Evolutionary conservation across 2,329 filamentous ascomycete species (phyloP).

Genomic region (Cladophialophora chaetospira): DNA sequence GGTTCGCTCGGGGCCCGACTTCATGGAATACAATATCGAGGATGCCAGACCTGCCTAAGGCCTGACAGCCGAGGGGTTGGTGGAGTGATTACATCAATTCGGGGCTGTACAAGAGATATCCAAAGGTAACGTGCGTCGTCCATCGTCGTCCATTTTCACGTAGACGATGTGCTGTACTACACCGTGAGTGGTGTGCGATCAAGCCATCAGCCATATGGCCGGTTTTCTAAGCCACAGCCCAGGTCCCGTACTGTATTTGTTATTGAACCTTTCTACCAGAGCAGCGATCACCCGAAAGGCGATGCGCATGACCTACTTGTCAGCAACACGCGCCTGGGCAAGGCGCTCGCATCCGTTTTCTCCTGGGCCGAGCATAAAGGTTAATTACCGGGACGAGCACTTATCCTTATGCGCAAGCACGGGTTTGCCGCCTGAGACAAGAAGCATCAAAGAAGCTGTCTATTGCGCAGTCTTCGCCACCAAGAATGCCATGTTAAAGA

Average conservation of each 20-base stretch:
- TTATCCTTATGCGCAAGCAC: slow-evolving; percentile 51
- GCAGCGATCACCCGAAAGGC: slow-evolving; percentile 10
- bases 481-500: slow-evolving; percentile 47
- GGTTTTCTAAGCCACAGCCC: slow-evolving; percentile 45
- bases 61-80: slow-evolving; percentile 44
- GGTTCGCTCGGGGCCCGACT: slow-evolving; percentile 46
- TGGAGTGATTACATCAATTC: slow-evolving; percentile 52
- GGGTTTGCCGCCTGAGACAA: slow-evolving; percentile 47
- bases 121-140: slow-evolving; percentile 44
- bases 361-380: slow-evolving; percentile 2
- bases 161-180: slow-evolving; percentile 48
- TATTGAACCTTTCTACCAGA: slow-evolving; percentile 33
- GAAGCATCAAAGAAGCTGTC: slow-evolving; percentile 44
- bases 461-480: slow-evolving; percentile 48
- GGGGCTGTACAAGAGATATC: slow-evolving; percentile 49
- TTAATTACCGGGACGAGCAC: slow-evolving; percentile 32
- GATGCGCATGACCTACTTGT: slow-evolving; percentile 45
- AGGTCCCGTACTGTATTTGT: slow-evolving; percentile 38
- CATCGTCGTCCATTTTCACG: slow-evolving; percentile 51
- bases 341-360: slow-evolving; percentile 41
- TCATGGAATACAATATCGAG: slow-evolving; percentile 51
- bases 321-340: slow-evolving; percentile 38
- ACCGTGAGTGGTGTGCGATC: slow-evolving; percentile 42
- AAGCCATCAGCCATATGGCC: slow-evolving; percentile 47
- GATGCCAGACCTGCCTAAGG: slow-evolving; percentile 47